A percentile compares a stretch with the other conserved stretches of the same genome.
phyloP scores from a whole-genome alignment of 441 rosid species.

The Pelargonium myrrhifolium region DNA sequence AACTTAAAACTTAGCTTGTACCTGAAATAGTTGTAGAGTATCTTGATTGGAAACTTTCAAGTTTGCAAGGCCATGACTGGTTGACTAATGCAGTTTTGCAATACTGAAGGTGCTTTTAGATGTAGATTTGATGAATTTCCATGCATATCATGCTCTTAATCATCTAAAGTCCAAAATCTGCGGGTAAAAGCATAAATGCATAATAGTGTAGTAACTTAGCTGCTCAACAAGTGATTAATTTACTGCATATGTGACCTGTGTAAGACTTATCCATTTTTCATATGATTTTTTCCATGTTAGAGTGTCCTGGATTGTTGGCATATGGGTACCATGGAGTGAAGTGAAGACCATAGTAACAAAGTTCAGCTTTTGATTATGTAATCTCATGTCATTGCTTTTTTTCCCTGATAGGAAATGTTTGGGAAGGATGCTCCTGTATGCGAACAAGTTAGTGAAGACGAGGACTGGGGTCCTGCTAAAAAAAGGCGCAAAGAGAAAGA shows the following conservation, averaged over 20 bases:
- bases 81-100: neutral
- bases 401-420: constrained; percentile 70
- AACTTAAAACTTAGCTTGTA: neutral
- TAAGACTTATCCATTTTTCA: neutral
- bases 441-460: constrained; percentile 89
- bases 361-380: constrained; percentile 7
- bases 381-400: constrained; percentile 13
- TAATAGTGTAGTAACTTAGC: neutral
- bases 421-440: constrained; percentile 73
- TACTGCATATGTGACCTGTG: neutral
- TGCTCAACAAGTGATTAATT: neutral
- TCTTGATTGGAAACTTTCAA: neutral
- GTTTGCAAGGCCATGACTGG: neutral
- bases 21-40: neutral
- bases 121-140: neutral
- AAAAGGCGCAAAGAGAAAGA: constrained; percentile 70
- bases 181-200: neutral
- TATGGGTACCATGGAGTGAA: constrained; percentile 1
- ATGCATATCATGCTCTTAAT: neutral
- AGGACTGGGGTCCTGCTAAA: constrained; percentile 96
- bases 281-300: neutral
- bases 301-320: neutral
- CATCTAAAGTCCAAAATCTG: neutral
- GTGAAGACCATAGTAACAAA: neutral
- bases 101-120: neutral